A percentile compares a stretch with the other conserved stretches of the same genome.
phyloP scores from a whole-genome alignment of 2,329 filamentous ascomycete genomes.

The Cladosporium oxysporum region DNA sequence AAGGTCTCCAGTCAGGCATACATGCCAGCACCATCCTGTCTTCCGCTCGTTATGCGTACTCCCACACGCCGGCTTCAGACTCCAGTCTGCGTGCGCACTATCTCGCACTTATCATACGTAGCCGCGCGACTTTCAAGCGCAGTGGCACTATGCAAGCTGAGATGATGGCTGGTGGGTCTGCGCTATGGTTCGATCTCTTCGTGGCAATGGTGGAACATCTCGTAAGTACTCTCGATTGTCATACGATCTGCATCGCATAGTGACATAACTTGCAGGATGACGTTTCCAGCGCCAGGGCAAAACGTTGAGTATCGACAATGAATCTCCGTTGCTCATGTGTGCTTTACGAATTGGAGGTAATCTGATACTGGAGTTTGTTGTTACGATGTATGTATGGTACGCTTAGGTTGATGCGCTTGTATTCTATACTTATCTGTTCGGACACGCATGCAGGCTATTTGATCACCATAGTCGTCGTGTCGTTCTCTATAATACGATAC shows the following conservation, averaged over 20 bases:
- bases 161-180: constrained; percentile 81
- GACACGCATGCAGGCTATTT: not conserved
- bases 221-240: constrained; percentile 51
- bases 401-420: not conserved
- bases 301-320: not conserved
- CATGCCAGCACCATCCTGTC: constrained; percentile 81
- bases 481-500: not conserved
- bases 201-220: constrained; percentile 92
- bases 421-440: not conserved
- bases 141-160: constrained; percentile 95
- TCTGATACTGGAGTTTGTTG: not conserved
- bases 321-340: not conserved
- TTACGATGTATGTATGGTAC: not conserved
- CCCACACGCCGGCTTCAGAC: constrained; percentile 84
- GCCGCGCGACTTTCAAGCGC: constrained; percentile 83
- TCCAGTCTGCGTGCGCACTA: constrained; percentile 91
- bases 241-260: not conserved
- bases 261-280: constrained; percentile 4
- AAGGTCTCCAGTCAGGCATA: constrained; percentile 82
- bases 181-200: constrained; percentile 87
- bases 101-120: constrained; percentile 86
- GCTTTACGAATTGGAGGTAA: not conserved
- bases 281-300: not conserved
- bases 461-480: not conserved
- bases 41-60: constrained; percentile 87